Conservation (phyloP, 2,329 filamentous ascomycete genomes). For the Triangularia verruculosa region DNA sequence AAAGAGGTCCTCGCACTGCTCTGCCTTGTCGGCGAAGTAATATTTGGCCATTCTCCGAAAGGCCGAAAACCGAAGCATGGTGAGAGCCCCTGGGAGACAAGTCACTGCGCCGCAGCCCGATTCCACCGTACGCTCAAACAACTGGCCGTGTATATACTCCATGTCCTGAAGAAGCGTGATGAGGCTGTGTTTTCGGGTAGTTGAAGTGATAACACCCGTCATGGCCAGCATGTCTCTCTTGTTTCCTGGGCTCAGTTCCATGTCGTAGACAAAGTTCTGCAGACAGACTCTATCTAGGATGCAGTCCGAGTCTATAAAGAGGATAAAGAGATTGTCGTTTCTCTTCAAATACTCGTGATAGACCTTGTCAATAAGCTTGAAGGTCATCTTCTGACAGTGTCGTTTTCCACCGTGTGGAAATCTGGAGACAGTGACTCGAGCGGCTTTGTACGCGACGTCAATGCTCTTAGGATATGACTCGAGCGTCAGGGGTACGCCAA, state of each 20-base stretch:
- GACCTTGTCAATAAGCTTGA: conserved; percentile 88
- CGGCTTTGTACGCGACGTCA: conserved; percentile 78
- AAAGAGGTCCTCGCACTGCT: conserved; percentile 92
- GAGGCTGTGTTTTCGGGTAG: conserved; percentile 80
- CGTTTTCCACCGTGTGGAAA: conserved; percentile 94
- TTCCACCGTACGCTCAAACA: conserved; percentile 94
- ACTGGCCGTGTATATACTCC: conserved; percentile 95
- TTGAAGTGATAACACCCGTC: conserved; percentile 96
- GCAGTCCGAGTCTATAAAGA: conserved; percentile 97
- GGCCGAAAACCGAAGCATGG: conserved; percentile 91
- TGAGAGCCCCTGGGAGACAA: conserved; percentile 90
- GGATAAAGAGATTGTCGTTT: conserved; percentile 89
- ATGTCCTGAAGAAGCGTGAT: conserved; percentile 95
- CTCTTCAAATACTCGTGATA: conserved; percentile 82
- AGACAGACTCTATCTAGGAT: conserved; percentile 88
- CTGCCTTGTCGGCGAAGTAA: conserved; percentile 96
- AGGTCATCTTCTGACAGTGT: conserved; percentile 89
- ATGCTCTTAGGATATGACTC: conserved; percentile 84
- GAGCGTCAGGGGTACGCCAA: conserved; percentile 75
- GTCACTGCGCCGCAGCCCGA: conserved; percentile 92
- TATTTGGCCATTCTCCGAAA: conserved; percentile 97
- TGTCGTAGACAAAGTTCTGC: conserved; percentile 97
- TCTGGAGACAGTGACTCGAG: conserved; percentile 83
- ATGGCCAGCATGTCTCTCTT: conserved; percentile 92
- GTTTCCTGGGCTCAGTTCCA: conserved; percentile 94